A percentile compares a stretch with the other conserved stretches of the same genome.
Conservation (phyloP, 768 basidiomycete genomes). For the Amanita pseudoporphyria region DNA sequence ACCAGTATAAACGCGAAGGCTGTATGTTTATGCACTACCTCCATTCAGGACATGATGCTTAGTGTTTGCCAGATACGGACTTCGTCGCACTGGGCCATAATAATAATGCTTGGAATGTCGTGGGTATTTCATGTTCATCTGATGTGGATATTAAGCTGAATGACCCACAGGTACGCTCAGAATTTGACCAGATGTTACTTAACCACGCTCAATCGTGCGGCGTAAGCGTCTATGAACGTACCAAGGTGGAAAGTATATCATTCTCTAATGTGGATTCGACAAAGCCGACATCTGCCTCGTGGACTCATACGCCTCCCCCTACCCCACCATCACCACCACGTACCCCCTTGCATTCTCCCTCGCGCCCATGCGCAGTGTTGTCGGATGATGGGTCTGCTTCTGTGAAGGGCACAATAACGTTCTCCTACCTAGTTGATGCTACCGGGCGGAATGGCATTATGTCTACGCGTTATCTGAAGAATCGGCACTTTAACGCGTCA, state of each 20-base stretch:
- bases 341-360: conserved; percentile 18
- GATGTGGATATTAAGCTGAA: not conserved
- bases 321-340: conserved; percentile 29
- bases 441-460: conserved; percentile 65
- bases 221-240: conserved; percentile 43
- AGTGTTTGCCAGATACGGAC: conserved; percentile 38
- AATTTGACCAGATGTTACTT: conserved; percentile 51
- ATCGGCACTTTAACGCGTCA: conserved; percentile 57
- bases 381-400: conserved; percentile 7
- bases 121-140: conserved; percentile 20
- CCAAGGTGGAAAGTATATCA: conserved; percentile 37
- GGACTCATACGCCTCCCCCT: conserved; percentile 37
- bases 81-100: conserved; percentile 44
- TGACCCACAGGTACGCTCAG: conserved; percentile 39
- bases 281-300: conserved; percentile 42
- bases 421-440: conserved; percentile 65
- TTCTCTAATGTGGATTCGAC: conserved; percentile 31
- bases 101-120: conserved; percentile 55
- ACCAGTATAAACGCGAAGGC: conserved; percentile 55
- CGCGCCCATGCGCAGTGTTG: conserved; percentile 7
- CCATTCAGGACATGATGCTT: conserved; percentile 1
- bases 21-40: conserved; percentile 27
- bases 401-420: conserved; percentile 43
- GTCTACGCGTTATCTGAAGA: conserved; percentile 60
- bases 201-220: conserved; percentile 45